phyloP scores from a whole-genome alignment of 495 filamentous ascomycete species.

The Trichoderma reesei region DNA sequence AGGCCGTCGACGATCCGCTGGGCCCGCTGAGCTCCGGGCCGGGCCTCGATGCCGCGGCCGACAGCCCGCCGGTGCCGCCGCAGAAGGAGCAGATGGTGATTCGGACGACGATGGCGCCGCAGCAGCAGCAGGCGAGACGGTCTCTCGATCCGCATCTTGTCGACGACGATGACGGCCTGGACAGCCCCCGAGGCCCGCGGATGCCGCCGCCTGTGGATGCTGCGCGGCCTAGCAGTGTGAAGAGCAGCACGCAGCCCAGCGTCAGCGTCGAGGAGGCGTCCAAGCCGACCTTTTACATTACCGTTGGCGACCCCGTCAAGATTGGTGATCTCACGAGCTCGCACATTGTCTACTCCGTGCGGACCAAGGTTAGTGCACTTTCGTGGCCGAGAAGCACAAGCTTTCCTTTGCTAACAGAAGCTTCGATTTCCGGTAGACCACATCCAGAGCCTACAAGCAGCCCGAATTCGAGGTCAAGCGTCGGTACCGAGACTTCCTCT shows the following conservation, averaged over 20 bases:
- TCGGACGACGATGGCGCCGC: constrained; percentile 40
- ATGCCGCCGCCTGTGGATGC: constrained; percentile 68
- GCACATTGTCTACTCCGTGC: constrained; percentile 93
- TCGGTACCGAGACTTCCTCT: constrained; percentile 92
- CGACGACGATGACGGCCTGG: constrained; percentile 56
- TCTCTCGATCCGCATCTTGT: constrained; percentile 40
- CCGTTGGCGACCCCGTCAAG: constrained; percentile 93
- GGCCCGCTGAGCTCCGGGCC: constrained; percentile 86
- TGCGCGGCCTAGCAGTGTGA: constrained; percentile 40
- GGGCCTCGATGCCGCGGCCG: constrained; percentile 37
- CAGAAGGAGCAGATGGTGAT: constrained; percentile 67
- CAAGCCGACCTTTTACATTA: constrained; percentile 84
- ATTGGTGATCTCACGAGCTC: constrained; percentile 94
- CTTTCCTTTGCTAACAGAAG: background rate
- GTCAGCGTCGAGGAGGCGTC: constrained; percentile 82
- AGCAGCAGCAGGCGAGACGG: constrained; percentile 36
- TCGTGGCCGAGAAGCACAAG: background rate
- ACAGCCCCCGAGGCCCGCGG: constrained; percentile 40
- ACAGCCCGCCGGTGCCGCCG: constrained; percentile 72
- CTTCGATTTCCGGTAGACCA: constrained; percentile 47
- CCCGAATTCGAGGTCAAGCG: constrained; percentile 85
- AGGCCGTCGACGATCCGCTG: constrained; percentile 78
- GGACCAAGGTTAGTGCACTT: constrained; percentile 62
- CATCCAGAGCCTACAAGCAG: constrained; percentile 88
- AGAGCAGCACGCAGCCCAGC: constrained; percentile 64